Conservation (phyloP, 192 early-diverging fungal species). For the Thamnidium elegans region DNA sequence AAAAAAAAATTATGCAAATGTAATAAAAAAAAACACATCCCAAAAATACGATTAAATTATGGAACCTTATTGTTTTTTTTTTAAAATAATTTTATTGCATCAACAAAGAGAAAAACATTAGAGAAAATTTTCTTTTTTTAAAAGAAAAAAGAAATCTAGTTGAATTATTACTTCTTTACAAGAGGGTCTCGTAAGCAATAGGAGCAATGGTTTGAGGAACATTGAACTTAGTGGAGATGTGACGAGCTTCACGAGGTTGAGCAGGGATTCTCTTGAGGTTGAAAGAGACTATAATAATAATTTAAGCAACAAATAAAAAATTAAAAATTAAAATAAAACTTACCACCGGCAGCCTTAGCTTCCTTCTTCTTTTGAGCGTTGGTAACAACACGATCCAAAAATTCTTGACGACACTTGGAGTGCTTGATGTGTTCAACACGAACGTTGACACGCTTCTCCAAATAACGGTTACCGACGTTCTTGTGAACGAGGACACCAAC, state of each 20-base stretch:
- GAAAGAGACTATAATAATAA: slow-evolving; percentile 38
- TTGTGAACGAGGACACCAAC: slow-evolving; percentile 99
- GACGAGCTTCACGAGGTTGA: slow-evolving; percentile 84
- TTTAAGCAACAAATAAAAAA: slow-evolving; percentile 7
- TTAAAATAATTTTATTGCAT: background rate
- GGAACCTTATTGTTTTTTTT: slow-evolving; percentile 3
- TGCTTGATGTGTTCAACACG: slow-evolving; percentile 99
- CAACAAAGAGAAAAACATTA: background rate
- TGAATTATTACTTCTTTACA: slow-evolving; percentile 3
- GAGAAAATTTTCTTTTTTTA: background rate
- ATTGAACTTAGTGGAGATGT: slow-evolving; percentile 85
- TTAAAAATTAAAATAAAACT: background rate
- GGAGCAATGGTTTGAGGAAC: slow-evolving; percentile 89
- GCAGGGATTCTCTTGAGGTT: slow-evolving; percentile 90
- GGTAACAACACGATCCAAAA: slow-evolving; percentile 94
- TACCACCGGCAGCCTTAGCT: slow-evolving; percentile 53
- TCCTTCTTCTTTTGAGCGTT: slow-evolving; percentile 84
- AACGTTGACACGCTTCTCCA: slow-evolving; percentile 98
- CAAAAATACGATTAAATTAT: background rate
- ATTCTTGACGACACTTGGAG: slow-evolving; percentile 98
- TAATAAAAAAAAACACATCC: background rate
- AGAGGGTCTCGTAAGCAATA: slow-evolving; percentile 87
- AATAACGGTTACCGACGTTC: slow-evolving; percentile 94
- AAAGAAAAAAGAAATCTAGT: background rate
- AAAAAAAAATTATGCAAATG: slow-evolving; percentile 6